Evolutionary conservation across 106 monocot species (phyloP).

Genomic region (Phalaenopsis aphrodite): DNA sequence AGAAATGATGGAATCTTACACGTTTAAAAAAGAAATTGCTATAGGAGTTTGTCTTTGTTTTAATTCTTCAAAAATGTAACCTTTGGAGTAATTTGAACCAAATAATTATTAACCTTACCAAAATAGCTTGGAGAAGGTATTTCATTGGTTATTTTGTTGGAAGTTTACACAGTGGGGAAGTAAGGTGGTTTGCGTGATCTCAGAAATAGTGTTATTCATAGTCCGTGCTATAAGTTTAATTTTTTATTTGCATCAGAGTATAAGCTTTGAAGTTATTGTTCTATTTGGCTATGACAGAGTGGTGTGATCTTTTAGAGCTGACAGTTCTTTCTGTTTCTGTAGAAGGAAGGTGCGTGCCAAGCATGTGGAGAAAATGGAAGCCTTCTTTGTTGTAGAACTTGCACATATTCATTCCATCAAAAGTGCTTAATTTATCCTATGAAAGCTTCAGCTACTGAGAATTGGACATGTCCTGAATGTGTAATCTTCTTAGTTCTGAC

Average conservation of each 20-base stretch:
- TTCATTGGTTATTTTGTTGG: not conserved
- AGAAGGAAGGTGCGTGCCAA: constrained; percentile 83
- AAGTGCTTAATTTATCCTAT: constrained; percentile 67
- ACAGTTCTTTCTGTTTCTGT: constrained; percentile 7
- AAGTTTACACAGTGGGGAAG: not conserved
- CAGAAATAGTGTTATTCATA: not conserved
- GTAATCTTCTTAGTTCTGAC: constrained; percentile 28
- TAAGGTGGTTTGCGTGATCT: not conserved
- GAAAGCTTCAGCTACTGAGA: constrained; percentile 29
- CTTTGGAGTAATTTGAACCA: not conserved
- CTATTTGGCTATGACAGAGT: not conserved
- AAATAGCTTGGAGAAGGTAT: not conserved
- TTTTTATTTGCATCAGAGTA: not conserved
- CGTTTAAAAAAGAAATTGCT: not conserved
- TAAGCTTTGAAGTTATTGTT: not conserved
- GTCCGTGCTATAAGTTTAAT: not conserved
- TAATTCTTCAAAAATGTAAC: not conserved
- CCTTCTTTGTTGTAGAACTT: constrained; percentile 65
- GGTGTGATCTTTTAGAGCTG: not conserved
- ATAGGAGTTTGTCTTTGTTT: not conserved
- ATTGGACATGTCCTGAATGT: constrained; percentile 97
- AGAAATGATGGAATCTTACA: not conserved
- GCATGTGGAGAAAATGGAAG: constrained; percentile 67
- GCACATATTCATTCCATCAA: constrained; percentile 75
- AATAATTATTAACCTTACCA: not conserved